Base-by-base conservation (phyloP, 768 basidiomycete genomes). In the Scleroderma bovista region DNA sequence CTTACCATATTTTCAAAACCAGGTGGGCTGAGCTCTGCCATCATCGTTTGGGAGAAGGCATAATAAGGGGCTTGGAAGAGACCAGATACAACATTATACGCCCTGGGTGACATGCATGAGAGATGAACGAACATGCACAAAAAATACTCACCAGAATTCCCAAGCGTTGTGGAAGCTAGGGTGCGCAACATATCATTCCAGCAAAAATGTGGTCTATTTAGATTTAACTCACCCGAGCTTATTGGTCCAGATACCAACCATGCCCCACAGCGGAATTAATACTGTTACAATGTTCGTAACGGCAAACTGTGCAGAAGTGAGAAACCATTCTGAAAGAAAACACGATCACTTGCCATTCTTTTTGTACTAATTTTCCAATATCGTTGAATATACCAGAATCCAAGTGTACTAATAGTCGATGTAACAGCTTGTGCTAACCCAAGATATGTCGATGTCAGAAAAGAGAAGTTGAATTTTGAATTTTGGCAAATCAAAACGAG, bases 61-160 rank as follows among this genome's bases (percentile, higher is more conserved):
- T 88, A 93, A 68, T 90, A 93, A 0, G 90, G 90, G 1, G 86
- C 86, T 69, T 91, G 86, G 74, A 89, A 89, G 9, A 91, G 66
- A 12, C 88, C 88, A 57, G 85, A 88, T 3, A 90, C 66, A 44
- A 88, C 72, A 51, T 89, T 90, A 69, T 91, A 92, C 5, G 79
- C 81, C 83, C 84, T 86, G 52, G 20, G 36, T 44, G 23, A 8
- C 34, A n/a, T n/a, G 34, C 2, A 39, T 12, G 26, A 33, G 20
- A 16, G 22, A 6, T 29, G 31, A 1, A 13, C 22, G 16, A 15
- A 57, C 49, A 32, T 23, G 36, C 42, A 16, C 22, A 46, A 39
- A 37, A 2, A 17, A 15, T 49, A 60, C 69, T 44, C 57, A 84
- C 88, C 90, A 94, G 68, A 93, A 93, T 58, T 93, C 90, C 88